A percentile compares a stretch with the other conserved stretches of the same genome.
phyloP scores from a whole-genome alignment of 2,329 filamentous ascomycete species.

The Nannizziopsis arthrosporioides region DNA sequence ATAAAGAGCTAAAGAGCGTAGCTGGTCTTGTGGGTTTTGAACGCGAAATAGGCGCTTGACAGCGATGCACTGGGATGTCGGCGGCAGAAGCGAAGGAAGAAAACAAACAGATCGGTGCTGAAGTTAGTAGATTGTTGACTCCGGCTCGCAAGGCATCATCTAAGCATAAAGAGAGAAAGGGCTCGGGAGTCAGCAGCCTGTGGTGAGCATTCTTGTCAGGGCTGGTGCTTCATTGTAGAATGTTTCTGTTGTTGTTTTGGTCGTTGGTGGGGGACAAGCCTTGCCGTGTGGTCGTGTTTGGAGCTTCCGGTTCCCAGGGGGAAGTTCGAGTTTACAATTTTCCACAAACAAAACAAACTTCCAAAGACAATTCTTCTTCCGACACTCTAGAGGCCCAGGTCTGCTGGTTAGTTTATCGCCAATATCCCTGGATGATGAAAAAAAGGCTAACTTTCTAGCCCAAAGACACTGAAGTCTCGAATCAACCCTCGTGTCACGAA shows the following conservation, averaged over 20 bases:
- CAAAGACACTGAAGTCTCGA: too few relatives aligned
- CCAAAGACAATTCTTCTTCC: neutral
- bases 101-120: neutral
- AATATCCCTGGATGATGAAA: neutral
- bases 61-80: neutral
- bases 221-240: slow-evolving; percentile 1
- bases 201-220: too few relatives aligned
- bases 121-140: slow-evolving; percentile 9
- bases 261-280: slow-evolving; percentile 6
- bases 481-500: too few relatives aligned
- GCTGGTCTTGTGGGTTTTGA: neutral
- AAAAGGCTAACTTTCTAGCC: too few relatives aligned
- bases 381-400: neutral
- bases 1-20: slow-evolving; percentile 2
- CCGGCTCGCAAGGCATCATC: neutral
- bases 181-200: neutral
- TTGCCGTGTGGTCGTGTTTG: slow-evolving; percentile 6
- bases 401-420: neutral
- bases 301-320: slow-evolving; percentile 3
- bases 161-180: too few relatives aligned
- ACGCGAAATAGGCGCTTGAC: neutral
- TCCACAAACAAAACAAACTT: slow-evolving; percentile 14
- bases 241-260: neutral
- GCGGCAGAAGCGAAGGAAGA: neutral
- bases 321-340: slow-evolving; percentile 5